These are phyloP conservation scores for Hypoxylon perforatum DNA, from an alignment of 495 filamentous ascomycete genomes.

Conservation along the genomic window DNA sequence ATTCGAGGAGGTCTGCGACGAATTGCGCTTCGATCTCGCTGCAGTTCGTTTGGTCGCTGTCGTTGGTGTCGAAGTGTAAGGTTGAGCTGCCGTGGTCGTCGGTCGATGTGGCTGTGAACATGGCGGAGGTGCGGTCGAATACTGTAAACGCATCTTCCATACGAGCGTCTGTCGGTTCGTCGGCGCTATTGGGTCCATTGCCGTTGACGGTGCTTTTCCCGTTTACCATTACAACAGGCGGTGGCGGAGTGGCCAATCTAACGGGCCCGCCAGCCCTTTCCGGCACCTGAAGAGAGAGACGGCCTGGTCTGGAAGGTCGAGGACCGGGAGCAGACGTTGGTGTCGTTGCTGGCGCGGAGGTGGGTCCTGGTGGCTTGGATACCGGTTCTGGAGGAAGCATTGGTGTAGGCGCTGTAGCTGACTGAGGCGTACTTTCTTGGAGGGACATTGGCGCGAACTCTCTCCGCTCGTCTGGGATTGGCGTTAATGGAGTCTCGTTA, in stretches of 20 bases:
- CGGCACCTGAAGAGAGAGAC: slow-evolving; percentile 85
- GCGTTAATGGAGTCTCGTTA: slow-evolving; percentile 82
- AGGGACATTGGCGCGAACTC: slow-evolving; percentile 46
- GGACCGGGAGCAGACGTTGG: slow-evolving; percentile 40
- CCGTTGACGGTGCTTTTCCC: slow-evolving; percentile 57
- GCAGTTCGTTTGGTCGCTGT: slow-evolving; percentile 57
- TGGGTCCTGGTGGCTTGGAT: slow-evolving; percentile 42
- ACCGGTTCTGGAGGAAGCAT: slow-evolving; percentile 44
- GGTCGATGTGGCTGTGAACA: slow-evolving; percentile 29
- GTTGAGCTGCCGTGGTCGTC: slow-evolving; percentile 20
- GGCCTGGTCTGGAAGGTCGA: slow-evolving; percentile 55
- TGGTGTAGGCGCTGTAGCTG: slow-evolving; percentile 27
- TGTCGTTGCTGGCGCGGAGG: slow-evolving; percentile 29
- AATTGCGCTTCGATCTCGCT: slow-evolving; percentile 60
- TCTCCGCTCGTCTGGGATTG: slow-evolving; percentile 72
- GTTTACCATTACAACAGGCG: slow-evolving; percentile 71
- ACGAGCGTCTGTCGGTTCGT: slow-evolving; percentile 25
- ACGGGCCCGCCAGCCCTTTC: slow-evolving; percentile 78
- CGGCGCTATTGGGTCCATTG: slow-evolving; percentile 14
- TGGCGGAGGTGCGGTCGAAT: slow-evolving; percentile 39
- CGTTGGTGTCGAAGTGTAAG: slow-evolving; percentile 41
- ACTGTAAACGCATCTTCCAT: slow-evolving; percentile 34
- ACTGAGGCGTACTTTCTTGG: slow-evolving; percentile 30
- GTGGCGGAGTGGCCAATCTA: slow-evolving; percentile 79
- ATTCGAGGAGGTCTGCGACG: slow-evolving; percentile 52